Base-by-base conservation (phyloP, 768 basidiomycete genomes). In the Neoboletus magnificus region DNA sequence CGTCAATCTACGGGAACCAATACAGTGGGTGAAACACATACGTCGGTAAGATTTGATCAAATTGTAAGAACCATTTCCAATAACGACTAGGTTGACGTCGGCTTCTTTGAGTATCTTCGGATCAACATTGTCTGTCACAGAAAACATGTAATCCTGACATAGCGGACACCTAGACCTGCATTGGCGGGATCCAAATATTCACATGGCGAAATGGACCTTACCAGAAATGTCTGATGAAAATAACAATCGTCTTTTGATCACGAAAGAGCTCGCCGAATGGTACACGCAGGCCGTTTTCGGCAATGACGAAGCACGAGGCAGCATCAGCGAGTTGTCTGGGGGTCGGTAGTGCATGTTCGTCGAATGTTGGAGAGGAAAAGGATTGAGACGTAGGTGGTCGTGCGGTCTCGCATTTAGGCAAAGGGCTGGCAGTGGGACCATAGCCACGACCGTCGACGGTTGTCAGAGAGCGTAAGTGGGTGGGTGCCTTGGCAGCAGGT, bases 191-290 rank as follows among this genome's bases (percentile, higher is more conserved):
- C n/a, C 16, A 35, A 35, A 35, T 15, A 12, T 56, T 55, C 55
- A 32, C 46, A 54, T 44, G 51, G 50, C 25, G 46, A 22, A 37
- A 41, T 46, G 42, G 11, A 23, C 60, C 69, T 55, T 48, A 81
- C 89, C 86, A 90, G 72, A 93, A 93, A 70, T 93, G 90, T 41
- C 93, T 78, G 59, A 97, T 86, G 74, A 96, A 96, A 40, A 93
- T 72, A 50, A 93, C 84, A 58, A 93, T 79, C 1, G 86, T 87
- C 66, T 76, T 80, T 58, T 76, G 74, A 12, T 76, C 67, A 44
- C 65, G 76, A 63, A 87, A 85, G 39, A 96, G 69, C 23, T 85
- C 80, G 0, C 88, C 86, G 57, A 95, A 93, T 35, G 72, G 75
- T 51, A 89, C 75, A 10, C 81, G 77, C 10, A 82, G 62, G 4